These are phyloP conservation scores for Fragaria iinumae DNA, from an alignment of 306 rosid species.

Conservation along the genomic window DNA sequence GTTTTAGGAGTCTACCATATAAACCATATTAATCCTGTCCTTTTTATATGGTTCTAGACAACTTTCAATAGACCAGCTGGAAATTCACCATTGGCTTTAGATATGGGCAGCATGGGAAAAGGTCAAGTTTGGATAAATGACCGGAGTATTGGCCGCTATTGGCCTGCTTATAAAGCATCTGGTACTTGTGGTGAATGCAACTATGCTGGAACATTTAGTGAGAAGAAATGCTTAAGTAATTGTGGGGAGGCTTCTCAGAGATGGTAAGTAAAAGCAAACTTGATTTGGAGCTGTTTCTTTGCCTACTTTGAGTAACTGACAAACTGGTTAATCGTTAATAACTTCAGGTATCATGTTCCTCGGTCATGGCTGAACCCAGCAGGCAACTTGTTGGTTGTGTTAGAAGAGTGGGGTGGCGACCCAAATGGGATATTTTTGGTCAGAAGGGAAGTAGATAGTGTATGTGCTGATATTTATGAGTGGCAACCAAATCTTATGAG, in stretches of 20 bases:
- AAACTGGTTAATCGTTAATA: slow-evolving; percentile 24
- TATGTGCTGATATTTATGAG: slow-evolving; percentile 86
- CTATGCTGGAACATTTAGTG: slow-evolving; percentile 71
- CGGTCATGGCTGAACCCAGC: slow-evolving; percentile 86
- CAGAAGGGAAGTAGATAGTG: slow-evolving; percentile 74
- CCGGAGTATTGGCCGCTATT: slow-evolving; percentile 75
- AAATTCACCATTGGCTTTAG: slow-evolving; percentile 80
- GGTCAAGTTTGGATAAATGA: slow-evolving; percentile 96
- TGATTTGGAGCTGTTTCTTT: slow-evolving; percentile 13
- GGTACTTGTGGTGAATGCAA: slow-evolving; percentile 73
- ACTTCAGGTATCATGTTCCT: slow-evolving; percentile 93
- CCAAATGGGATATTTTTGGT: slow-evolving; percentile 85
- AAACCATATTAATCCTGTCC: not conserved
- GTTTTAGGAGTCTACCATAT: slow-evolving; percentile 8
- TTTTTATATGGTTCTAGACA: slow-evolving; percentile 48
- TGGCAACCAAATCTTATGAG: slow-evolving; percentile 94
- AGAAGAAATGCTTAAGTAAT: slow-evolving; percentile 69
- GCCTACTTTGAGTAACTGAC: slow-evolving; percentile 10
- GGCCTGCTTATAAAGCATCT: slow-evolving; percentile 95
- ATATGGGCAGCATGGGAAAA: slow-evolving; percentile 93
- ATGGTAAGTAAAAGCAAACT: slow-evolving; percentile 58
- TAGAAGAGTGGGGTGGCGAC: slow-evolving; percentile 90
- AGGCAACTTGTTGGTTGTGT: slow-evolving; percentile 83
- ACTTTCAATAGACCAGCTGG: slow-evolving; percentile 86
- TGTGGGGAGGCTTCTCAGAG: slow-evolving; percentile 94